A percentile compares a stretch with the other conserved stretches of the same genome.
Evolutionary conservation across 257 asterid genomes (phyloP).

Genomic region (Parsonsia alboflavescens): DNA sequence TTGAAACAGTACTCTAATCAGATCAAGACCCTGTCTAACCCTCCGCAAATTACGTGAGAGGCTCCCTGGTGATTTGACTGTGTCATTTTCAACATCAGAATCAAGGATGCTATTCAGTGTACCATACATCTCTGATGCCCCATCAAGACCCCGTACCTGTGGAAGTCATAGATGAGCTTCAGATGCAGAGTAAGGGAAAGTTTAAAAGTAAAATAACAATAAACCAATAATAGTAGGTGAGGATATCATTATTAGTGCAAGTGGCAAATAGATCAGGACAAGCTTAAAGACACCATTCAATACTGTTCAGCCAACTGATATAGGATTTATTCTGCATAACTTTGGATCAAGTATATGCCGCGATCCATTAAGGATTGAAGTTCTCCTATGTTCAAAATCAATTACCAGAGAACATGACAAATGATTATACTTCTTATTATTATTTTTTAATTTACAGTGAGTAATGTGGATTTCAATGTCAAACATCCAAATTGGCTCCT

Average conservation of each 20-base stretch:
- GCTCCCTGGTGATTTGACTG: slow-evolving; percentile 80
- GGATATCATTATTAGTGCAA: background rate
- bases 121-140: slow-evolving; percentile 51
- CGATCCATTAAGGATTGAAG: background rate
- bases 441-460: background rate
- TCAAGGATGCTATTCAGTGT: slow-evolving; percentile 58
- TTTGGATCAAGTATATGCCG: background rate
- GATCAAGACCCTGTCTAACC: slow-evolving; percentile 97
- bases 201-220: background rate
- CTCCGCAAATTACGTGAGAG: slow-evolving; percentile 85
- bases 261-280: background rate
- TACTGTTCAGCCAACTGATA: background rate
- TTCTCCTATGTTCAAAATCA: background rate
- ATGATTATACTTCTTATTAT: background rate
- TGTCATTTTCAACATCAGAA: slow-evolving; percentile 45
- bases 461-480: background rate
- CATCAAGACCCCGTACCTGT: slow-evolving; percentile 72
- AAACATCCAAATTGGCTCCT: background rate
- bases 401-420: background rate
- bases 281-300: background rate
- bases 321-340: background rate
- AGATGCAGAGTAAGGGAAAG: background rate
- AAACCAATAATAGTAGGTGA: background rate
- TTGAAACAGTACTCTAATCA: slow-evolving; percentile 71
- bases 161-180: slow-evolving; percentile 4